Conservation (phyloP, 2,329 filamentous ascomycete genomes). For the Aureobasidium uvarum region DNA sequence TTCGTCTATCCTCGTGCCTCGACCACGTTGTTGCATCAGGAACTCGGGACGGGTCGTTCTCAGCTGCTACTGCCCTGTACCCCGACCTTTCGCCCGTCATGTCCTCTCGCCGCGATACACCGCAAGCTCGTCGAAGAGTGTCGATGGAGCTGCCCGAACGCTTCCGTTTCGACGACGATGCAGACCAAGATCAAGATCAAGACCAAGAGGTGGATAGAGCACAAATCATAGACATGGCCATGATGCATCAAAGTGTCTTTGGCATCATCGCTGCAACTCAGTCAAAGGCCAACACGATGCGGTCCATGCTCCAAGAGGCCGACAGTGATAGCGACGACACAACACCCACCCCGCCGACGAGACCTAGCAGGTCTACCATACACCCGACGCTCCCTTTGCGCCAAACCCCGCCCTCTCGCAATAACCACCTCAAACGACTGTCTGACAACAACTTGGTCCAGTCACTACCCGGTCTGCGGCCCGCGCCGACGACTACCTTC, state of each 20-base stretch:
- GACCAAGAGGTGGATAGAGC: constrained; percentile 61
- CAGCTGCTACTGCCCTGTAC: not conserved
- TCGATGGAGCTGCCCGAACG: constrained; percentile 32
- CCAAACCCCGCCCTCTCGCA: constrained; percentile 18
- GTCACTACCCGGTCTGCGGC: constrained; percentile 59
- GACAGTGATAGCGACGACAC: constrained; percentile 62
- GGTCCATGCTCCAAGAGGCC: constrained; percentile 76
- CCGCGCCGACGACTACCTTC: constrained; percentile 3
- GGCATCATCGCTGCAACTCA: constrained; percentile 87
- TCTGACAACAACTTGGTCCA: constrained; percentile 65
- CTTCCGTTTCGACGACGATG: constrained; percentile 34
- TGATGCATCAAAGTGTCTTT: constrained; percentile 94
- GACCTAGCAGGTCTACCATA: not conserved
- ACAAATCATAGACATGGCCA: constrained; percentile 51
- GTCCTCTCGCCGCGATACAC: constrained; percentile 3
- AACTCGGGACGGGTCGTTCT: not conserved
- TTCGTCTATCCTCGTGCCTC: constrained; percentile 21
- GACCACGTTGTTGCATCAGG: constrained; percentile 22
- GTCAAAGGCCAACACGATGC: constrained; percentile 76
- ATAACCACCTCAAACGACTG: constrained; percentile 57
- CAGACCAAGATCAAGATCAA: constrained; percentile 31
- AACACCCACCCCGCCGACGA: not conserved
- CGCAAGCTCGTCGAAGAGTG: constrained; percentile 17
- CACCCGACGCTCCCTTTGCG: constrained; percentile 11
- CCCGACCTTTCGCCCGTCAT: not conserved